Conservation (phyloP, 2,329 filamentous ascomycete species). For the Fusarium anguioides region DNA sequence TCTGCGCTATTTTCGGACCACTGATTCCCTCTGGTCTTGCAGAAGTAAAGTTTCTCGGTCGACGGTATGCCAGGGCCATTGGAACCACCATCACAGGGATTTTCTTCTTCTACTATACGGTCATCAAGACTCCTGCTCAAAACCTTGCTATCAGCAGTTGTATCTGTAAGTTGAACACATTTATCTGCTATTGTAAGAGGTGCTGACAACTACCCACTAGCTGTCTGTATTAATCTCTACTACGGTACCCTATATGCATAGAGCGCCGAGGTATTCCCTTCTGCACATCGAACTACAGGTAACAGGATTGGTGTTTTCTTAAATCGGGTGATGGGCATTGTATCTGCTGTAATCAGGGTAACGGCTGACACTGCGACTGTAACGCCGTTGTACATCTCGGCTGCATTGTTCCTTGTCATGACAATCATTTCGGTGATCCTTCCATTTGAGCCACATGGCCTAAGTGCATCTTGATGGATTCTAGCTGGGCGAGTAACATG, state of each 20-base stretch:
- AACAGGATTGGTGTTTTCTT: constrained; percentile 55
- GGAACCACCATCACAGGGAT: not conserved
- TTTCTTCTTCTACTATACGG: not conserved
- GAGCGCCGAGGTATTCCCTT: constrained; percentile 71
- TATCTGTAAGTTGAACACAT: not conserved
- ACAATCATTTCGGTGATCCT: constrained; percentile 67
- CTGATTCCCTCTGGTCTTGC: not conserved
- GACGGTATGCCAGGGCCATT: not conserved
- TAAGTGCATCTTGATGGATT: constrained; percentile 17
- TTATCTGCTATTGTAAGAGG: rapidly evolving
- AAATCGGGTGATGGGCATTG: constrained; percentile 22
- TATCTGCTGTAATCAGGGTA: constrained; percentile 49
- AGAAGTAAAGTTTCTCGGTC: not conserved
- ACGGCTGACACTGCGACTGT: constrained; percentile 68
- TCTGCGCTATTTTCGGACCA: not conserved
- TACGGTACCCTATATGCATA: constrained; percentile 76
- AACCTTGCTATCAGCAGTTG: not conserved
- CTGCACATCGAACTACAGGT: constrained; percentile 72
- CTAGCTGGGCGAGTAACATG: too few species aligned
- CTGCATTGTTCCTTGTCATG: constrained; percentile 70
- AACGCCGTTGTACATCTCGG: constrained; percentile 74
- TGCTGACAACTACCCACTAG: constrained; percentile 31
- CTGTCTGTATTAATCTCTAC: constrained; percentile 76
- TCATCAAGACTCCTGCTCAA: not conserved
- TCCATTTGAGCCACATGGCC: constrained; percentile 72